Conservation (phyloP, 345 rosid species). For the Eucalyptus pumila region DNA sequence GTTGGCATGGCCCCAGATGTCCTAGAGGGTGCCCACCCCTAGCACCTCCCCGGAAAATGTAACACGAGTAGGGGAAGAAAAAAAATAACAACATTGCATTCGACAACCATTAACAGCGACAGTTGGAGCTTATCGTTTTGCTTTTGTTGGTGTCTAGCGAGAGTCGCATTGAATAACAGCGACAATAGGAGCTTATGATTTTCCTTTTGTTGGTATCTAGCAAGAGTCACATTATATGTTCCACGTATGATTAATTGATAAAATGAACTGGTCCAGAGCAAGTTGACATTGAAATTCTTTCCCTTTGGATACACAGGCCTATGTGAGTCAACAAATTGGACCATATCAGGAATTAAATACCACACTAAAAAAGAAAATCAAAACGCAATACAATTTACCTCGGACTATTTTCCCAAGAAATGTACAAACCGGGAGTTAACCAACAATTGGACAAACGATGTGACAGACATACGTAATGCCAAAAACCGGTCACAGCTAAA, state of each 20-base stretch:
- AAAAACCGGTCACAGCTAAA: no score
- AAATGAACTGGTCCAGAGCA: background rate
- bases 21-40: no score
- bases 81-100: no score
- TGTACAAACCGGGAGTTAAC: background rate
- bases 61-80: fast-evolving
- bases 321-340: background rate
- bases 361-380: background rate
- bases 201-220: background rate
- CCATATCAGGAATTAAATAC: background rate
- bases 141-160: background rate
- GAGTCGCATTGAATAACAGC: background rate
- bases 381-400: background rate
- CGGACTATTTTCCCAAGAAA: background rate
- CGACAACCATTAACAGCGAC: background rate
- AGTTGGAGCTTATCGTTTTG: no score
- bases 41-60: no score
- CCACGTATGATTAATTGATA: background rate
- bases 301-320: background rate
- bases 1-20: no score
- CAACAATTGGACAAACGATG: background rate
- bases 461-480: background rate
- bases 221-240: background rate
- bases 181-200: no score
- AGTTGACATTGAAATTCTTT: background rate